Evolutionary conservation across 1,284 basidiomycete species (phyloP).

Genomic region (Schizopora paradoxa): DNA sequence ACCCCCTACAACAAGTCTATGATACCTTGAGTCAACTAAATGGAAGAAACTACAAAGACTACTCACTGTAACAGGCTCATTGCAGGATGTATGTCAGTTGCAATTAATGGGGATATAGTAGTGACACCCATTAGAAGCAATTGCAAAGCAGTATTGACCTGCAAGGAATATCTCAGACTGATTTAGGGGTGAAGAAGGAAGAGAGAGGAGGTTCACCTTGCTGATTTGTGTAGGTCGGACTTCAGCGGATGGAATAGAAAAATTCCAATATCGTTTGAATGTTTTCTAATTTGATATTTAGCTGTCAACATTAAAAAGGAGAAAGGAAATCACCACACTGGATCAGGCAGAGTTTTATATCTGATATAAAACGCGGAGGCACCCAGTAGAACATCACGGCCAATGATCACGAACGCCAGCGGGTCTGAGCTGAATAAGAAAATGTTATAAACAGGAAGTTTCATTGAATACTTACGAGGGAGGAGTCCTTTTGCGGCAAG

Average conservation of each 20-base stretch:
- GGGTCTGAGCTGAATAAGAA: slow-evolving; percentile 50
- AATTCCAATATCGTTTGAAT: slow-evolving; percentile 88
- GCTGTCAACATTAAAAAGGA: not conserved
- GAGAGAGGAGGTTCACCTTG: slow-evolving; percentile 51
- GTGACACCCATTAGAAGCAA: slow-evolving; percentile 85
- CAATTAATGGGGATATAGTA: slow-evolving; percentile 78
- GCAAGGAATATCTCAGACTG: not conserved
- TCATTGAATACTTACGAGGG: slow-evolving; percentile 52
- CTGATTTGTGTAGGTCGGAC: slow-evolving; percentile 87
- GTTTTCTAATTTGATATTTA: slow-evolving; percentile 65
- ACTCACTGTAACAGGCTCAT: slow-evolving; percentile 62
- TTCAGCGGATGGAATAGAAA: slow-evolving; percentile 90
- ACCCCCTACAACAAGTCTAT: slow-evolving; percentile 55
- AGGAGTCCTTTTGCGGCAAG: slow-evolving; percentile 80
- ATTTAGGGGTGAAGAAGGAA: not conserved
- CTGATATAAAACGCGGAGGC: slow-evolving; percentile 93
- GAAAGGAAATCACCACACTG: slow-evolving; percentile 56
- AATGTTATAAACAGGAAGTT: slow-evolving; percentile 3
- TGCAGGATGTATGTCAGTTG: slow-evolving; percentile 50
- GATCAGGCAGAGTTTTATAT: slow-evolving; percentile 82
- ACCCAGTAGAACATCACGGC: slow-evolving; percentile 83
- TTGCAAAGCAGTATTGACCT: slow-evolving; percentile 94
- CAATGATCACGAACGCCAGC: slow-evolving; percentile 82
- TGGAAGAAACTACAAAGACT: not conserved
- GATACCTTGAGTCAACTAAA: not conserved